A percentile compares a stretch with the other conserved stretches of the same genome.
These are phyloP conservation scores for Dactylorhiza incarnata DNA, from an alignment of 106 monocot species.

Conservation along the genomic window DNA sequence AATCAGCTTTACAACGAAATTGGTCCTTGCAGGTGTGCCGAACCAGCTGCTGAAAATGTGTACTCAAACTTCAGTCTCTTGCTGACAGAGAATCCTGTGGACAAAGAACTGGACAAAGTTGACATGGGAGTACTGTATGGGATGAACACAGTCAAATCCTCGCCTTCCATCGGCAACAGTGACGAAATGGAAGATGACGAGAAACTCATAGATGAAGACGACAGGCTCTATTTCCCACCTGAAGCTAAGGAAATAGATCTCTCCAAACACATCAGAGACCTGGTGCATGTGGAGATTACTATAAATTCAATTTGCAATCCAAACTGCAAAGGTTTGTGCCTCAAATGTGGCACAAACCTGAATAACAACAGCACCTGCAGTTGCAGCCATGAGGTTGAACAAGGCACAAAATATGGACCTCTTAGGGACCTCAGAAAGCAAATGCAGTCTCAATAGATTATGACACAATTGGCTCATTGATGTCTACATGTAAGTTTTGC, in stretches of 20 bases:
- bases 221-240: conserved; percentile 66
- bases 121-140: conserved; percentile 65
- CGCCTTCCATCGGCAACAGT: background rate
- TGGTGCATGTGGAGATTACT: conserved; percentile 79
- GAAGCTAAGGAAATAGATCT: conserved; percentile 78
- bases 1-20: too few species aligned
- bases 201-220: conserved; percentile 60
- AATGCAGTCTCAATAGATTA: conserved; percentile 24
- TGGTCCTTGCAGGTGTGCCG: conserved; percentile 50
- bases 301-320: conserved; percentile 51
- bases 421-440: conserved; percentile 53
- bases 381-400: conserved; percentile 27
- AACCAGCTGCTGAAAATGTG: conserved; percentile 53
- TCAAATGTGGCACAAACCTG: conserved; percentile 66
- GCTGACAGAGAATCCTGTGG: conserved; percentile 59
- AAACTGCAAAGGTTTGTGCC: conserved; percentile 75
- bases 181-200: conserved; percentile 48
- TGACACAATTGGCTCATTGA: too few species aligned
- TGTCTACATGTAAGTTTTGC: too few species aligned
- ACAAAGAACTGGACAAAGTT: conserved; percentile 44
- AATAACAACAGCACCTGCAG: conserved; percentile 42
- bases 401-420: conserved; percentile 39
- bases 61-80: conserved; percentile 81
- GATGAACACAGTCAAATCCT: conserved; percentile 14
- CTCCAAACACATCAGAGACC: conserved; percentile 76